A percentile compares a stretch with the other conserved stretches of the same genome.
Conservation (phyloP, 805 yeast species). For the Ogataea pignaliae region DNA sequence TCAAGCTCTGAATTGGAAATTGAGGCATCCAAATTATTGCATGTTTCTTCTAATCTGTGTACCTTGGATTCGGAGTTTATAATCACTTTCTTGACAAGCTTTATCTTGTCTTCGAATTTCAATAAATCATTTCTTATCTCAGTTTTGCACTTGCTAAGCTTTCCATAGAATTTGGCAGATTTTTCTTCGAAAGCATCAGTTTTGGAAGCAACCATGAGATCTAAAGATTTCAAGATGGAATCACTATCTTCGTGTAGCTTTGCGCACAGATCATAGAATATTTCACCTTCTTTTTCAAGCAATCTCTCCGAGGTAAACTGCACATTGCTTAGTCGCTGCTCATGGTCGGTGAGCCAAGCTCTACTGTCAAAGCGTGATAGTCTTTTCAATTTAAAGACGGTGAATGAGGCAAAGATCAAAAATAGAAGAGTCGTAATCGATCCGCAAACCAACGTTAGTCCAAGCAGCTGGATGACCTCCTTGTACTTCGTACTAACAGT, state of each 20-base stretch:
- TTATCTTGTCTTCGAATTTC: conserved; percentile 6
- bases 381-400: conserved; percentile 1
- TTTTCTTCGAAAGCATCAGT: conserved; percentile 8
- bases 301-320: conserved; percentile 14
- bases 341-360: conserved; percentile 5
- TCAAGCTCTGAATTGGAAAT: not conserved
- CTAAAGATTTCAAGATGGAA: conserved; percentile 4
- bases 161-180: conserved; percentile 2
- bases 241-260: conserved; percentile 9
- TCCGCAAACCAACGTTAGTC: conserved; percentile 4
- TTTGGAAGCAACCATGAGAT: conserved; percentile 2
- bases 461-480: conserved; percentile 12
- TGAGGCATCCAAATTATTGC: conserved; percentile 1
- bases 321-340: conserved; percentile 9
- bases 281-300: conserved; percentile 16
- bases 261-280: conserved; percentile 6
- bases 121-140: conserved; percentile 8
- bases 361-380: conserved; percentile 3
- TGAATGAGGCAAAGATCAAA: not conserved
- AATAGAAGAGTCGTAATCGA: no score
- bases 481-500: conserved; percentile 7
- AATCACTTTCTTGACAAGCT: conserved; percentile 2
- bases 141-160: conserved; percentile 4
- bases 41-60: not conserved
- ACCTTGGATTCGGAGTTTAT: conserved; percentile 4